phyloP scores from a whole-genome alignment of 2,329 filamentous ascomycete genomes.

The Fusarium sp. region DNA sequence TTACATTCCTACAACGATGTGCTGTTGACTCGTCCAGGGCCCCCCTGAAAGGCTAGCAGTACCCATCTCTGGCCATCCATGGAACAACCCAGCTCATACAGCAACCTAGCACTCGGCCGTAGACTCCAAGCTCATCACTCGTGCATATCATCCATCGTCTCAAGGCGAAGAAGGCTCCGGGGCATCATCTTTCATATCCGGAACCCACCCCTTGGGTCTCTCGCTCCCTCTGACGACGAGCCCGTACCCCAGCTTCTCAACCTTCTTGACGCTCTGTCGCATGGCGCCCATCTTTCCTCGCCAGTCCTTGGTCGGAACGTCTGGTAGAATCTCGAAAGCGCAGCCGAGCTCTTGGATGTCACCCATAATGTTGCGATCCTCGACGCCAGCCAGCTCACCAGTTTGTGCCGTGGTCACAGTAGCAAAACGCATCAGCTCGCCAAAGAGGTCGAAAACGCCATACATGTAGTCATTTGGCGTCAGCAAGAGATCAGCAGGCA shows the following conservation, averaged over 20 bases:
- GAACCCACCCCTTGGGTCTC: constrained; percentile 91
- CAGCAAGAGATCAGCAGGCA: constrained; percentile 69
- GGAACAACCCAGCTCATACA: background rate
- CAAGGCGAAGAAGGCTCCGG: constrained; percentile 47
- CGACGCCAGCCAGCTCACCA: constrained; percentile 62
- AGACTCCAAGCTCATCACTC: background rate
- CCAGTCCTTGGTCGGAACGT: constrained; percentile 67
- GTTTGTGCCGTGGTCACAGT: constrained; percentile 87
- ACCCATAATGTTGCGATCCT: constrained; percentile 72
- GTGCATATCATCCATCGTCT: background rate
- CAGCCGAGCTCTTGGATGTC: constrained; percentile 85
- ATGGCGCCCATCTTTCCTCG: constrained; percentile 88
- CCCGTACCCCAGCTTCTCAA: constrained; percentile 90
- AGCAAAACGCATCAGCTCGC: constrained; percentile 96
- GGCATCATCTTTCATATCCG: constrained; percentile 70
- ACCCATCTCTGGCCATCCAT: too few species aligned
- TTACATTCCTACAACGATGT: background rate
- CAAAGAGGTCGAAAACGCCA: constrained; percentile 92
- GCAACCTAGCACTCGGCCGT: too few species aligned
- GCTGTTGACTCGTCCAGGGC: background rate
- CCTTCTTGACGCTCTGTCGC: constrained; percentile 90
- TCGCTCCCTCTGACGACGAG: constrained; percentile 89
- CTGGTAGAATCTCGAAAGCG: constrained; percentile 79
- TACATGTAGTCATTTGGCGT: constrained; percentile 89
- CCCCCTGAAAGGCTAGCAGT: background rate